phyloP scores from a whole-genome alignment of 164 flowering plant genomes.

The Litsea cubeba region DNA sequence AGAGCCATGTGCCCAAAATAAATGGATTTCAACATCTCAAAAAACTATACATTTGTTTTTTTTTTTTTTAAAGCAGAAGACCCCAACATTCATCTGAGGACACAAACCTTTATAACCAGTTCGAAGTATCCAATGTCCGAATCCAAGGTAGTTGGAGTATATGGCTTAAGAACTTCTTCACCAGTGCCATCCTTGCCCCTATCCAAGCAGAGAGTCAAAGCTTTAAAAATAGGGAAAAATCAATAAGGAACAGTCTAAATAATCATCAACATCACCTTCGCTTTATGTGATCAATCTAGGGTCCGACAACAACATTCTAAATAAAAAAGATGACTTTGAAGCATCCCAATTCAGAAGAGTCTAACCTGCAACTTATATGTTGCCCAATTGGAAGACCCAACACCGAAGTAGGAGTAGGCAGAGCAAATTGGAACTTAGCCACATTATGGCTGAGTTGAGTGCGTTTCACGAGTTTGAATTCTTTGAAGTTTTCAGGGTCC shows the following conservation, averaged over 20 bases:
- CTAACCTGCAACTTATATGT: slow-evolving; percentile 90
- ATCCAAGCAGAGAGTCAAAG: slow-evolving; percentile 9
- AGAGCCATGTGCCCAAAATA: not conserved
- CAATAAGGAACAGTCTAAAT: not conserved
- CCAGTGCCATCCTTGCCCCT: slow-evolving; percentile 94
- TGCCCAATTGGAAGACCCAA: slow-evolving; percentile 99
- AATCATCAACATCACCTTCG: not conserved
- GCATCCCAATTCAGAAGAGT: not conserved
- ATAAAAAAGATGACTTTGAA: not conserved
- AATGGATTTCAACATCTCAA: too few relatives aligned
- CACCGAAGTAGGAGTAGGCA: slow-evolving; percentile 78
- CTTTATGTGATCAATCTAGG: too few relatives aligned
- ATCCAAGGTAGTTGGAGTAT: slow-evolving; percentile 96
- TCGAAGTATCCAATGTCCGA: slow-evolving; percentile 93
- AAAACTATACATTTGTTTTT: not conserved
- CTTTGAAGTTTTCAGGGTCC: slow-evolving; percentile 80
- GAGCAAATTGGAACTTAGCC: slow-evolving; percentile 80
- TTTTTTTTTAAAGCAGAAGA: not conserved
- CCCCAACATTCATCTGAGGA: not conserved
- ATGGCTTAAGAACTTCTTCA: slow-evolving; percentile 92
- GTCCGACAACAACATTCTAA: not conserved
- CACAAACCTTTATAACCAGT: slow-evolving; percentile 82
- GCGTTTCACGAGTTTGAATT: slow-evolving; percentile 77
- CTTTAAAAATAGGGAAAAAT: not conserved
- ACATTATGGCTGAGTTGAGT: slow-evolving; percentile 92